Base-by-base conservation (phyloP, 495 filamentous ascomycete genomes). In the Saxophila tyrrhenica region DNA sequence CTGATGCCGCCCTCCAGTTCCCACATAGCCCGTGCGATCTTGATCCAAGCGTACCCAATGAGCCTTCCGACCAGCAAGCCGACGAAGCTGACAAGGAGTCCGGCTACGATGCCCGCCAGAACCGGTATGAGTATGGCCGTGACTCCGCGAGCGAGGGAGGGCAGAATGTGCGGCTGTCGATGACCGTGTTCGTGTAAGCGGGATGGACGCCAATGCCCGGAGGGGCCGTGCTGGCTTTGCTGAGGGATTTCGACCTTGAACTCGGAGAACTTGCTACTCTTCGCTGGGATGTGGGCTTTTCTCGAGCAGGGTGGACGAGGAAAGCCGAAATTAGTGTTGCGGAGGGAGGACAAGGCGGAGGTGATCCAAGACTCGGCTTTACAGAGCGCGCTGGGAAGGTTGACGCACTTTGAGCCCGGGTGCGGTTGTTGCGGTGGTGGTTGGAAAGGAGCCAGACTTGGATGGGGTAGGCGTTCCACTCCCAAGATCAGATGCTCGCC, bases 91-190 rank as follows among this genome's bases (percentile, higher is more conserved):
- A 60, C 54, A 16, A 41, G 25, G 53, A 60, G 51, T 29, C 58
- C 58, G 5, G 56, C 54, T 5, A 43, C 20, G 23, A 60, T 57
- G 15, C 58, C 58, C 9, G 58, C 54, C 41, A 57, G 41, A 22
- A 60, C 50, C 7, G 58, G 58, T 39, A 60, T 57, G 8, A 60
- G 32, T 5, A 57, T 41, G 11, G 58, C 54, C 1, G 56, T 38
- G n/a, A 60, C 8, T 13, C 38, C 52, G 25, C 49, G 55, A 25
- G 43, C 39, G 52, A 60, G 54, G 24, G 39, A 20, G 24, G 25
- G 50, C 3, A 55, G 46, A 23, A 54, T 43, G 44, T 50, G 45
- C n/a, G 21, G 35, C 15, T 29, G 39, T 11, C 16, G 41, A 41
- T 49, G 46, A 35, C 45, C 22, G 15, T 45, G 3, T 20, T 46